Evolutionary conservation across 345 rosid species (phyloP).

Genomic region (Dipteronia dyeriana): DNA sequence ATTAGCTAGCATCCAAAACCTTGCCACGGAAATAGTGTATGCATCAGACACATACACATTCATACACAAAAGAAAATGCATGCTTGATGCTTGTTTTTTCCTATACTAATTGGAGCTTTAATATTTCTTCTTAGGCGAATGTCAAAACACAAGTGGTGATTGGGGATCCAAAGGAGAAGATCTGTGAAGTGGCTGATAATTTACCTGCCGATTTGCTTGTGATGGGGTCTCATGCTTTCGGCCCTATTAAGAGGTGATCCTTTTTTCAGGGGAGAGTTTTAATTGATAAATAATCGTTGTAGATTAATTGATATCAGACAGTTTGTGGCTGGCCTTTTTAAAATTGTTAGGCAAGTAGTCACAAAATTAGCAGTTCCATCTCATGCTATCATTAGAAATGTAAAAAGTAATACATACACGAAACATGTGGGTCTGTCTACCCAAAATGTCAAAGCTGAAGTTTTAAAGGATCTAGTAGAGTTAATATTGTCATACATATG

Average conservation of each 20-base stretch:
- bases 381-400: neutral
- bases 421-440: neutral
- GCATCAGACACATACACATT: neutral
- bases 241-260: slow-evolving; percentile 76
- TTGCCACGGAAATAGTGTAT: neutral
- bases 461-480: neutral
- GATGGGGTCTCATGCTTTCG: slow-evolving; percentile 79
- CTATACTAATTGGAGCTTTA: neutral
- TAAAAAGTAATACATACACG: neutral
- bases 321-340: neutral
- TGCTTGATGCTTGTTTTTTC: neutral
- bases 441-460: neutral
- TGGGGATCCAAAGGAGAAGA: slow-evolving; percentile 87
- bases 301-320: neutral
- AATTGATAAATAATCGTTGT: neutral
- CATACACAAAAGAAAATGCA: neutral
- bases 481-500: neutral
- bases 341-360: neutral
- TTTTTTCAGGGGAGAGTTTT: neutral
- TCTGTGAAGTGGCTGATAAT: slow-evolving; percentile 68
- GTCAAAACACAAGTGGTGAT: slow-evolving; percentile 69
- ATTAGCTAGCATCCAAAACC: neutral
- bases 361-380: neutral
- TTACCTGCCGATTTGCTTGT: slow-evolving; percentile 72
- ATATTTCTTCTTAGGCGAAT: slow-evolving; percentile 42